Evolutionary conservation across 78 protist species (phyloP).

Genomic region (Pelomyxa schiedti): DNA sequence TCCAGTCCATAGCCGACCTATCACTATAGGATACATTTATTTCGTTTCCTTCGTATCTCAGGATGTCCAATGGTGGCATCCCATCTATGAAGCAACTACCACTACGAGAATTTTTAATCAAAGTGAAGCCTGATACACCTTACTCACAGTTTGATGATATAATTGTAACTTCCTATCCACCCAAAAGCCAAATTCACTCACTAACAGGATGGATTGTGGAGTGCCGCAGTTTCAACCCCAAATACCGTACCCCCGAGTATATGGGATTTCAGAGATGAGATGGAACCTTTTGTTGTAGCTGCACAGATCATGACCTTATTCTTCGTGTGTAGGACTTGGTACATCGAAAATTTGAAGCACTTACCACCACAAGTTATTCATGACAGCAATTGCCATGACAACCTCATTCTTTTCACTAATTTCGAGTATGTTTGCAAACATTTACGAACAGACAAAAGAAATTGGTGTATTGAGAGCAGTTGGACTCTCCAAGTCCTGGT

Average conservation of each 20-base stretch:
- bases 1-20: too few relatives aligned
- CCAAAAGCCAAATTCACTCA: too few relatives aligned
- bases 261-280: background rate
- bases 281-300: background rate
- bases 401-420: conserved; percentile 73
- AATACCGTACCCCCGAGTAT: too few relatives aligned
- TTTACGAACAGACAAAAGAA: conserved; percentile 77
- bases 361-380: too few relatives aligned
- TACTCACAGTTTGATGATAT: too few relatives aligned
- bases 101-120: background rate
- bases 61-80: background rate
- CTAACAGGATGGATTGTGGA: too few relatives aligned
- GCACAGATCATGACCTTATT: background rate
- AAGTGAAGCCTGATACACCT: background rate
- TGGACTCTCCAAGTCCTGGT: conserved; percentile 53
- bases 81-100: conserved; percentile 23
- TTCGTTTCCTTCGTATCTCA: conserved; percentile 37
- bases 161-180: too few relatives aligned
- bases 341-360: too few relatives aligned
- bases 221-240: too few relatives aligned
- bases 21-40: conserved; percentile 53
- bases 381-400: conserved; percentile 65
- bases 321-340: background rate
- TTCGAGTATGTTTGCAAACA: conserved; percentile 68
- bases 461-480: conserved; percentile 78